Conservation (phyloP, 148 eudicot species). For the Selenicereus undatus region DNA sequence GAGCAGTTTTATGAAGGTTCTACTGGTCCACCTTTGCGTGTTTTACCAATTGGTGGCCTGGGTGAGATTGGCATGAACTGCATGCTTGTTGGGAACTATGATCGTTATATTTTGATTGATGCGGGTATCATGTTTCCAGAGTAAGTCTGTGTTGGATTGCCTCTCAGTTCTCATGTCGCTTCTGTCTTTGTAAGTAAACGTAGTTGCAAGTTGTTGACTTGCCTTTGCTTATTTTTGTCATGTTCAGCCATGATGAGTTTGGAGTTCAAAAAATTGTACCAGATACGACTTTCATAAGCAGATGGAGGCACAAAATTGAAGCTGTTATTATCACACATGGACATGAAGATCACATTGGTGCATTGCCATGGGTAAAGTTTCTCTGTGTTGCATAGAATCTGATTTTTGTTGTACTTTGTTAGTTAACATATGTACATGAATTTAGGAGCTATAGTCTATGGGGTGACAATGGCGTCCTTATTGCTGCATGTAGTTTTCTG, state of each 20-base stretch:
- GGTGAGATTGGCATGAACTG: constrained; percentile 99
- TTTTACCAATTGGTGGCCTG: constrained; percentile 93
- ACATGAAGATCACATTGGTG: constrained; percentile 99
- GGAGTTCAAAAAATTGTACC: constrained; percentile 97
- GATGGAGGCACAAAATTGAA: constrained; percentile 99
- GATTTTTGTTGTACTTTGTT: background rate
- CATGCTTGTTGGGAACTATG: constrained; percentile 97
- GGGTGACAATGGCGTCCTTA: background rate
- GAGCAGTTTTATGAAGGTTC: constrained; percentile 97
- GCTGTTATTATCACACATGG: constrained; percentile 97
- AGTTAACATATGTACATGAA: background rate
- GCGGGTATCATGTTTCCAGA: constrained; percentile 99
- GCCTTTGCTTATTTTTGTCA: constrained; percentile 8
- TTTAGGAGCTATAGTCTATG: background rate
- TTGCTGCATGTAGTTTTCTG: background rate
- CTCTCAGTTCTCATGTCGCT: background rate
- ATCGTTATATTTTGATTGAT: constrained; percentile 93
- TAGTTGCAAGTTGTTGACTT: background rate
- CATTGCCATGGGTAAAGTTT: constrained; percentile 98
- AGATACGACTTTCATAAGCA: constrained; percentile 82
- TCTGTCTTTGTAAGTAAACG: background rate
- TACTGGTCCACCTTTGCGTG: constrained; percentile 88
- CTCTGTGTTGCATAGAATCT: constrained; percentile 34
- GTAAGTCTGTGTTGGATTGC: constrained; percentile 40
- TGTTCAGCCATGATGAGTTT: constrained; percentile 77